Conservation (phyloP, 306 rosid genomes). For the Parietaria judaica region DNA sequence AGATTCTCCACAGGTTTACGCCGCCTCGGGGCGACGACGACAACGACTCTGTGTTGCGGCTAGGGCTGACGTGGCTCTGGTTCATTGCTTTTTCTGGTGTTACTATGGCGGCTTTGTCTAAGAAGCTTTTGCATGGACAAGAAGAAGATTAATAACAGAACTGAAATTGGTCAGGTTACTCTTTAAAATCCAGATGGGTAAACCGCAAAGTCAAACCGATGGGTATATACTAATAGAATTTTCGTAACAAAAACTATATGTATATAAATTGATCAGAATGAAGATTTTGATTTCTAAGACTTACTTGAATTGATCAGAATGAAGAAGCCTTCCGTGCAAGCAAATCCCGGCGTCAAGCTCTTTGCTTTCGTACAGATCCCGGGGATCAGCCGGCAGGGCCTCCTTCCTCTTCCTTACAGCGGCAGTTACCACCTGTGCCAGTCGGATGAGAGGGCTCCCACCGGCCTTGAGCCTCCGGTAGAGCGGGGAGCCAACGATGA, state of each 20-base stretch:
- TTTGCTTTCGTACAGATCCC: slow-evolving; percentile 38
- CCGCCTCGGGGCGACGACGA: background rate
- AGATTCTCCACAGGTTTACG: slow-evolving; percentile 50
- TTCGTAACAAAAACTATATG: too few relatives aligned
- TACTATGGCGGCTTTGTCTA: slow-evolving; percentile 64
- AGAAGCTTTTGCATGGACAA: slow-evolving; percentile 35
- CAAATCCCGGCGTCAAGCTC: slow-evolving; percentile 60
- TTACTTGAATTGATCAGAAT: slow-evolving; percentile 52
- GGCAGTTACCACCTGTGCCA: slow-evolving; percentile 56
- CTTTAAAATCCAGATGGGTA: too few relatives aligned
- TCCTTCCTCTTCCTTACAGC: slow-evolving; percentile 52
- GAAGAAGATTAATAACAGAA: background rate
- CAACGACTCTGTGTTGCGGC: slow-evolving; percentile 10
- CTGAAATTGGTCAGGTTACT: too few relatives aligned
- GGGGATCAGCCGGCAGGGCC: slow-evolving; percentile 29
- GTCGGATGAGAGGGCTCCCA: slow-evolving; percentile 70
- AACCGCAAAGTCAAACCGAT: too few relatives aligned
- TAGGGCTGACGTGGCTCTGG: background rate
- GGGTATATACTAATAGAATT: too few relatives aligned
- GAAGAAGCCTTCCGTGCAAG: slow-evolving; percentile 51
- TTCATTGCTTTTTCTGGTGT: slow-evolving; percentile 27
- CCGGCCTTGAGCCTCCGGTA: slow-evolving; percentile 43
- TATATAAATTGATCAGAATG: too few relatives aligned
- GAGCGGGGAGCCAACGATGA: slow-evolving; percentile 56
- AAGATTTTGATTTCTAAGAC: background rate